Percentiles rank a stretch among this genome's conserved stretches.
Evolutionary conservation across 306 rosid genomes (phyloP).

Genomic region (Prunus mume): DNA sequence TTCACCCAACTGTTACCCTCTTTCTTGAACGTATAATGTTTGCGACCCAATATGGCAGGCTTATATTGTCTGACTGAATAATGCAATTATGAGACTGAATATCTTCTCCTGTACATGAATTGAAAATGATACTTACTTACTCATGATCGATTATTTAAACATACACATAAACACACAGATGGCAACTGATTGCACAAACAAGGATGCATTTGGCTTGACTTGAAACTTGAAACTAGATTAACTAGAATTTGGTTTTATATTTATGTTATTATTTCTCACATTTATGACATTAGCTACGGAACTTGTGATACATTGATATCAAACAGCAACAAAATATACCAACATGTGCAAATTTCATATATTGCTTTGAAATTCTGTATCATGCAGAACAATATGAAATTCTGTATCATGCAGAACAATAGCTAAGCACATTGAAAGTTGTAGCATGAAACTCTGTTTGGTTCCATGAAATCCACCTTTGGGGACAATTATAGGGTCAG

Average conservation of each 20-base stretch:
- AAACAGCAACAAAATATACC: not conserved
- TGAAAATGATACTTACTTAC: not conserved
- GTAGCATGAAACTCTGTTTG: not conserved
- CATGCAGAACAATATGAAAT: not conserved
- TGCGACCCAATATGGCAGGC: not conserved
- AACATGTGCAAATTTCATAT: not conserved
- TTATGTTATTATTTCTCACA: not conserved
- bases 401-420: not conserved
- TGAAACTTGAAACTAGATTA: not conserved
- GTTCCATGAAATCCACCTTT: not conserved
- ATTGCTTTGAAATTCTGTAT: not conserved
- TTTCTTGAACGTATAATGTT: conserved; percentile 8
- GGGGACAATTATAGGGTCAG: not conserved
- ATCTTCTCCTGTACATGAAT: conserved; percentile 3
- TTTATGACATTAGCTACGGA: not conserved
- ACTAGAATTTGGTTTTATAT: not conserved
- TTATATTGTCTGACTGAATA: conserved; percentile 4
- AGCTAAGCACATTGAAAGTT: not conserved
- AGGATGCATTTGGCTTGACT: not conserved
- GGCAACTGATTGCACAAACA: not conserved
- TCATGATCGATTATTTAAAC: not conserved
- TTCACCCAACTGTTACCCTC: conserved; percentile 23
- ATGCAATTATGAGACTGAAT: not conserved
- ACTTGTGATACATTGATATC: not conserved
- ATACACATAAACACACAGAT: not conserved